A percentile compares a stretch with the other conserved stretches of the same genome.
These are phyloP conservation scores for Bothriochloa decipiens DNA, from an alignment of 176 grass and related monocot species.

Conservation along the genomic window DNA sequence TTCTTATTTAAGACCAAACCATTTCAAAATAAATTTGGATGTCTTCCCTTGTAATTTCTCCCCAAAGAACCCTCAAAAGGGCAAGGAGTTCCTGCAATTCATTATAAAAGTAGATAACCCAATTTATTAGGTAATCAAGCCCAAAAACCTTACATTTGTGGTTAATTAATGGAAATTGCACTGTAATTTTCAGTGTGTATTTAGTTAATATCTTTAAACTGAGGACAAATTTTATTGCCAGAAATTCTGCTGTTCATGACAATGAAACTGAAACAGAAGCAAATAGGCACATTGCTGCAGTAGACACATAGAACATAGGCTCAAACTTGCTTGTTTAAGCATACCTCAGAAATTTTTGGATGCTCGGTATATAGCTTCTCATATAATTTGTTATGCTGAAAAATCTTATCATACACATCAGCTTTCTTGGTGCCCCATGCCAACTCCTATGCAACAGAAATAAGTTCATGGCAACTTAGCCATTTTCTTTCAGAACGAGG, in stretches of 20 bases:
- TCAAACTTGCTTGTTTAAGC: constrained; percentile 1
- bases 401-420: neutral
- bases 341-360: neutral
- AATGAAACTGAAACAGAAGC: neutral
- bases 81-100: neutral
- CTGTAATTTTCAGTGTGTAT: constrained; percentile 13
- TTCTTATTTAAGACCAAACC: neutral
- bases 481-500: neutral
- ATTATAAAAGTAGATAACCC: neutral
- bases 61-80: neutral
- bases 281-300: neutral
- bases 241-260: neutral
- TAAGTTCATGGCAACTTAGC: neutral
- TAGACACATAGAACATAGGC: neutral
- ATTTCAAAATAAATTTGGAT: neutral
- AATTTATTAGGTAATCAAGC: neutral
- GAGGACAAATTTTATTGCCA: neutral
- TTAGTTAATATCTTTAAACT: neutral
- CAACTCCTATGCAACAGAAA: constrained; percentile 16
- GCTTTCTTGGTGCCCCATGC: neutral
- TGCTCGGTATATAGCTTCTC: neutral
- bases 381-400: neutral
- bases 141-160: neutral
- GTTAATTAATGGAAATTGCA: neutral
- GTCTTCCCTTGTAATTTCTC: neutral